Percentiles rank a stretch among this genome's conserved stretches.
These are phyloP conservation scores for Camellia granthamiana DNA, from an alignment of 148 eudicot species.

Conservation along the genomic window DNA sequence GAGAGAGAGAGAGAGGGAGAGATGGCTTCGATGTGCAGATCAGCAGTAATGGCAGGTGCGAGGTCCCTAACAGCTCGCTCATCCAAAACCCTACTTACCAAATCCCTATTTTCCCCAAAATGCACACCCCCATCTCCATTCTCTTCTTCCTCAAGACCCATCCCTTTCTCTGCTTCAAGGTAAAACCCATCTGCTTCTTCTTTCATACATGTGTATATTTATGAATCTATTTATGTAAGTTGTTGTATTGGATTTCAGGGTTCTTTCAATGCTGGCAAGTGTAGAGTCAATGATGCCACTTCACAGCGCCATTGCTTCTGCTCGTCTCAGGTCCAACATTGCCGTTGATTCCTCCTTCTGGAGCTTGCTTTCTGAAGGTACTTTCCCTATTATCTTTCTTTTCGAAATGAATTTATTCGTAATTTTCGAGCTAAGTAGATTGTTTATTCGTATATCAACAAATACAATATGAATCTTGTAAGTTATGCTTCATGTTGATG, in stretches of 20 bases:
- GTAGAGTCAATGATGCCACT: slow-evolving; percentile 66
- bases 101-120: slow-evolving; percentile 11
- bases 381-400: background rate
- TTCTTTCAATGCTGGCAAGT: slow-evolving; percentile 16
- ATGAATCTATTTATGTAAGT: background rate
- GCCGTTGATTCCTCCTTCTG: slow-evolving; percentile 58
- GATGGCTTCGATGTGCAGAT: slow-evolving; percentile 18
- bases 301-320: slow-evolving; percentile 59
- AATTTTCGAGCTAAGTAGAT: background rate
- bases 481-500: background rate
- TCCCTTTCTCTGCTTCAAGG: slow-evolving; percentile 15
- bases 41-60: slow-evolving; percentile 12
- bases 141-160: slow-evolving; percentile 11
- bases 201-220: background rate
- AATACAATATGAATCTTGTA: background rate
- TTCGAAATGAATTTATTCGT: background rate
- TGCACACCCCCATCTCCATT: background rate
- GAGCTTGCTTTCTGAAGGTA: slow-evolving; percentile 66
- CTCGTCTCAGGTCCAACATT: slow-evolving; percentile 55
- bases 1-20: background rate
- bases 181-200: background rate
- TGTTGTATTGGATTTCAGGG: background rate
- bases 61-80: slow-evolving; percentile 3
- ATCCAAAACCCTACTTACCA: slow-evolving; percentile 14
- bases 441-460: background rate